Base-by-base conservation (phyloP, 2,329 filamentous ascomycete genomes). In the Xylariaceae sp. region DNA sequence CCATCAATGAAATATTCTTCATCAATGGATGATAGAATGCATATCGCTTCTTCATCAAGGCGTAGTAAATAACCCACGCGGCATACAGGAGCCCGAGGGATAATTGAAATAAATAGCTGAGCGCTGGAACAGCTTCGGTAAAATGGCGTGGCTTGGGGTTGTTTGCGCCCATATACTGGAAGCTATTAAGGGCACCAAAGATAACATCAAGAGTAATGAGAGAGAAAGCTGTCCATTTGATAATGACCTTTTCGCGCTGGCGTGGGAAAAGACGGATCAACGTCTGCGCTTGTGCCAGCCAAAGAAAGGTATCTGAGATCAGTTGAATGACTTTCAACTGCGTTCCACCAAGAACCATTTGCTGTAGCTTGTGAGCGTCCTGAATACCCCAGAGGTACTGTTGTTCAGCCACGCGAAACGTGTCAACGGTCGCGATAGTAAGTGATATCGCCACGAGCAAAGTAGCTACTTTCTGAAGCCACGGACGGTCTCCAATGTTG, bases 141-240 rank as follows among this genome's bases (percentile, higher is more conserved):
- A 97, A 97, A 59, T 86, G 85, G 33, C 86, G 81, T 1, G 91
- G 90, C 55, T 85, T 82, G 16, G 80, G 79, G 41, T 75, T 80
- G 27, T 81, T 77, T 11, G 75, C 77, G 18, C 73, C 72, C 3
- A 74, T 73, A 63, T 81, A 84, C 46, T 78, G 70, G 67, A 97
- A 97, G 66, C 89, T 94, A 77, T 97, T 95, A 53, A 97, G 82
- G 41, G 89, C 91, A 67, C 89, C 92, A 72, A 99, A 99, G 9
- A 92, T 85, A 36, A 93, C 87, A 69, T 97, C 93, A 55, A 97
- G 81, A 0, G 91, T 84, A 66, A 99, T 97, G 52, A 99, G 82
- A 3, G 89, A 92, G 69, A 97, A 97, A 1, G 93, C 94, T 13
- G 93, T 91, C 93, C 93, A 99, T 75, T 97, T 97, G 75, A 99